Base-by-base conservation (phyloP, 176 grass and related monocot species). In the Eragrostis nindensis region DNA sequence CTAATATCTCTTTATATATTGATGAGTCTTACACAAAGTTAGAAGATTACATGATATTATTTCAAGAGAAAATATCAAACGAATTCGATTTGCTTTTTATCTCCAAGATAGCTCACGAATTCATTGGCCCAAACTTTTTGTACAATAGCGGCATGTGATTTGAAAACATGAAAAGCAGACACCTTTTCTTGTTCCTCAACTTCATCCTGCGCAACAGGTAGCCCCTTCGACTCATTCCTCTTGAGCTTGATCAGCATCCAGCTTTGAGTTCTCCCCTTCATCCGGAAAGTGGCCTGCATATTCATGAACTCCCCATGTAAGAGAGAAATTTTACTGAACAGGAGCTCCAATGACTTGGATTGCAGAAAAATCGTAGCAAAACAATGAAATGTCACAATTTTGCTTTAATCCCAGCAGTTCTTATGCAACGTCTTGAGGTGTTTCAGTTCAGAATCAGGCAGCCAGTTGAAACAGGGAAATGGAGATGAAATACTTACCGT, bases 261-360 rank as follows among this genome's bases (percentile, higher is more conserved):
- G 29, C n/a, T 7, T 19, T 5, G 66, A 53, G 19, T 29, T n/a
- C 22, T 52, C 73, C 60, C 11, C 61, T 15, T 79, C 73, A 55
- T 74, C 74, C 0, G 79, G 88, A 62, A 86, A 86, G 36, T 13
- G 52, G 1, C 83, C 88, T 90, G 79, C 79, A 3, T 49, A 73
- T 50, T 7, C 15, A 80, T 72, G 0, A 82, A 71, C 18, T 25
- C 9, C 39, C 22, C 38, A 61, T 65, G 36, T 70, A 40, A 70
- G 55, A 50, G 0, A 53, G 3, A 60, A 0, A 11, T 56, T 27
- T 13, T n/a, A 41, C 26, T 0, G 76, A 49, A 16, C 64, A 45
- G 19, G 22, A 40, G 45, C 63, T 4, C 8, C 21, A 55, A 29
- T 42, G 19, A 15, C 8, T 76, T 36, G 45, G 26, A 38, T 71